A percentile compares a stretch with the other conserved stretches of the same genome.
Evolutionary conservation across 148 eudicot genomes (phyloP).

Genomic region (Camellia granthamiana): DNA sequence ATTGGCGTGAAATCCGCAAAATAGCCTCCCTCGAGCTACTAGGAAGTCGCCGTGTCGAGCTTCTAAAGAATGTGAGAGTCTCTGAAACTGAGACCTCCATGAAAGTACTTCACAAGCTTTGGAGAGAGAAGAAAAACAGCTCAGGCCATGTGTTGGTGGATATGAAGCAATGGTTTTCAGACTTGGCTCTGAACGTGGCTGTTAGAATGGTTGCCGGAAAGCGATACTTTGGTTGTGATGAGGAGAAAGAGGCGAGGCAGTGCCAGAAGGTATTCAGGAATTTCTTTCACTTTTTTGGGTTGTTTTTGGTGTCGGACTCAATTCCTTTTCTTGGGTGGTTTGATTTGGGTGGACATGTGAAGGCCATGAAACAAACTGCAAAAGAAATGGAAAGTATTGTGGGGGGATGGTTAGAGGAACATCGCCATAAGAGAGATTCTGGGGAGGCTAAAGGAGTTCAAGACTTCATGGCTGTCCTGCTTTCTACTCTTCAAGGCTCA

Average conservation of each 20-base stretch:
- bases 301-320: constrained; percentile 18
- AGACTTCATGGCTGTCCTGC: constrained; percentile 7
- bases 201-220: background rate
- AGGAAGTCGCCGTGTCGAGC: background rate
- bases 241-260: background rate
- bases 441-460: background rate
- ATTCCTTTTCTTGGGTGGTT: constrained; percentile 18
- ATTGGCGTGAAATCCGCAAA: background rate
- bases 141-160: background rate
- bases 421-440: background rate
- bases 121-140: background rate
- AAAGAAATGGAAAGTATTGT: background rate
- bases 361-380: constrained; percentile 11
- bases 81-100: constrained; percentile 3
- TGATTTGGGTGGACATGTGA: constrained; percentile 24
- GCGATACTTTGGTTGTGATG: background rate
- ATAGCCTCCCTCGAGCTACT: constrained; percentile 6
- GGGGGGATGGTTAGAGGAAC: constrained; percentile 1
- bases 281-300: background rate
- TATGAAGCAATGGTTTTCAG: background rate
- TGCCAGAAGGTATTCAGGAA: background rate
- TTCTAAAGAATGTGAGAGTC: background rate
- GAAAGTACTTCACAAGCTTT: constrained; percentile 8
- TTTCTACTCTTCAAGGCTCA: background rate
- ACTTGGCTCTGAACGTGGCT: background rate